Evolutionary conservation across 192 early-diverging fungal species (phyloP).

Genomic region (Coemansia sp.): DNA sequence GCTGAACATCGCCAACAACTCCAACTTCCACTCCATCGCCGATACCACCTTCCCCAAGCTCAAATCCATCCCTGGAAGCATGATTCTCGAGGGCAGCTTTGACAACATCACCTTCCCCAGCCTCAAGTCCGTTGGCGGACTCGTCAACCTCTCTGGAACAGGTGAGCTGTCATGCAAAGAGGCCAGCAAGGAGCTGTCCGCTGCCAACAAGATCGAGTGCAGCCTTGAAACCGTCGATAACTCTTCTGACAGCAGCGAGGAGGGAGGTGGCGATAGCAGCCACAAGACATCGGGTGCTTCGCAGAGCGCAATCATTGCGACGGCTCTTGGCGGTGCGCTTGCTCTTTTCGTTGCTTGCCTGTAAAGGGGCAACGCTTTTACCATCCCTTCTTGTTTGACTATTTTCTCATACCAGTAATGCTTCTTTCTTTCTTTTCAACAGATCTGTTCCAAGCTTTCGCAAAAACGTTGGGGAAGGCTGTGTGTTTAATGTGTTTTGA

Average conservation of each 20-base stretch:
- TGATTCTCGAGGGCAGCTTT: conserved; percentile 64
- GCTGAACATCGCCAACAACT: conserved; percentile 67
- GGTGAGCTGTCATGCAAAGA: conserved; percentile 59
- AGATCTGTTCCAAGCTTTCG: not conserved
- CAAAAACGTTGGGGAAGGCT: no score
- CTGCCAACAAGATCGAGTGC: conserved; percentile 40
- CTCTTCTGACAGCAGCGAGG: conserved; percentile 11
- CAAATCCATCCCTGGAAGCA: conserved; percentile 60
- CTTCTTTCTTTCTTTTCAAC: not conserved
- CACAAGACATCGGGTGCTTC: conserved; percentile 26
- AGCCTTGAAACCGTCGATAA: conserved; percentile 10
- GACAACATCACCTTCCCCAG: conserved; percentile 59
- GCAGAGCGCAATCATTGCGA: conserved; percentile 17
- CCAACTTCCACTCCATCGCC: conserved; percentile 56
- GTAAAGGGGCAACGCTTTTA: conserved; percentile 4
- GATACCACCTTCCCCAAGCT: conserved; percentile 59
- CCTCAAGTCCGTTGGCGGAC: conserved; percentile 63
- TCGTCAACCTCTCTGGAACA: conserved; percentile 65
- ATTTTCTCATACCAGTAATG: conserved; percentile 7
- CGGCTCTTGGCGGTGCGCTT: conserved; percentile 30
- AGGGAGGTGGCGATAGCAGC: not conserved
- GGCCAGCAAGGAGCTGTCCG: conserved; percentile 28
- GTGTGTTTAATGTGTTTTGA: no score
- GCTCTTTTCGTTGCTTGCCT: conserved; percentile 37
- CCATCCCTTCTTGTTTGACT: conserved; percentile 7